phyloP scores from a whole-genome alignment of 2,329 filamentous ascomycete species.

The Aspergillus hiratsukae region DNA sequence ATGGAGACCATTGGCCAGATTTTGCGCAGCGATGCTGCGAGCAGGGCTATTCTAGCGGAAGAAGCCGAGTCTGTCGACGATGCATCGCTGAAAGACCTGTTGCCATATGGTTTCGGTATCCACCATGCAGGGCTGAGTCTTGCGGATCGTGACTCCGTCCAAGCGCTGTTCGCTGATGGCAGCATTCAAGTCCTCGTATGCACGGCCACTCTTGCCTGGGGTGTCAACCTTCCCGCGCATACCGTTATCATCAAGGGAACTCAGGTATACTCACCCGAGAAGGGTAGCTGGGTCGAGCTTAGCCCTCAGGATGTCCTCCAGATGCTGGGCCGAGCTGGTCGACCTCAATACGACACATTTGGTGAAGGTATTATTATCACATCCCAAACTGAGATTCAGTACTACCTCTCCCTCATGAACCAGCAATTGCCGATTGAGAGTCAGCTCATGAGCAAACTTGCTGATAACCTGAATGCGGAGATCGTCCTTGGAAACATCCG shows the following conservation, averaged over 20 bases:
- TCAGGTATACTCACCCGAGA: conserved; percentile 95
- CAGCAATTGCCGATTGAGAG: conserved; percentile 97
- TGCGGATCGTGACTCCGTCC: conserved; percentile 89
- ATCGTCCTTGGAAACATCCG: conserved; percentile 91
- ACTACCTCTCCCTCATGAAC: conserved; percentile 93
- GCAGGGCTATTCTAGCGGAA: conserved; percentile 79
- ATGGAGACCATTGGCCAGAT: conserved; percentile 96
- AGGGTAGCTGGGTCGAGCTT: conserved; percentile 96
- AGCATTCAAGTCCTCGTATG: conserved; percentile 93
- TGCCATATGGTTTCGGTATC: conserved; percentile 96
- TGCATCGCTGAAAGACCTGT: conserved; percentile 81
- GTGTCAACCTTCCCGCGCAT: conserved; percentile 95
- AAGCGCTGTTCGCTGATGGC: conserved; percentile 88
- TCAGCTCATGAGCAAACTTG: conserved; percentile 86
- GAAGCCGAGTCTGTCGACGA: conserved; percentile 80
- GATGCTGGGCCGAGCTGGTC: conserved; percentile 95
- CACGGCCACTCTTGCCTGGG: conserved; percentile 97
- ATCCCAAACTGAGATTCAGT: conserved; percentile 89
- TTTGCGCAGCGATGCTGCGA: conserved; percentile 85
- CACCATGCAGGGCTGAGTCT: conserved; percentile 97
- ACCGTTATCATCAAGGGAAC: conserved; percentile 99
- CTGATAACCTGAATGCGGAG: conserved; percentile 95
- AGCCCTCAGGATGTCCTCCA: conserved; percentile 97
- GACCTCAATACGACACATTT: conserved; percentile 95
- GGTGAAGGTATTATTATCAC: conserved; percentile 99